These are phyloP conservation scores for Mycena vitilis DNA, from an alignment of 768 basidiomycete genomes.

Conservation along the genomic window DNA sequence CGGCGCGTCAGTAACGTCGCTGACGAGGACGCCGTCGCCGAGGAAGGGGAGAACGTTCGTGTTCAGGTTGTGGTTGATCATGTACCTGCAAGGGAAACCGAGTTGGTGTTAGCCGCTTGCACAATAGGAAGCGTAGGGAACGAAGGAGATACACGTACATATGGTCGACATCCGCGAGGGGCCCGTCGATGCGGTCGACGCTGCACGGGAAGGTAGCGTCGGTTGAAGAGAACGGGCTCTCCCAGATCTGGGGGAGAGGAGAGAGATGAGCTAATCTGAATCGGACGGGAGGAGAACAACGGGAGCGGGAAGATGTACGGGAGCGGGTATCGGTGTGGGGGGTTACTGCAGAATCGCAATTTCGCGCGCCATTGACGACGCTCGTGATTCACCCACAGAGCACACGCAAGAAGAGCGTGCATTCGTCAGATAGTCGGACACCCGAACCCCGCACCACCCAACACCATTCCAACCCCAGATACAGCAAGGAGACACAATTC, in stretches of 20 bases:
- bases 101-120: not conserved
- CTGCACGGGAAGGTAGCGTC: conserved; percentile 53
- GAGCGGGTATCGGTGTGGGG: no score
- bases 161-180: conserved; percentile 49
- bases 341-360: no score
- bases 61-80: conserved; percentile 60
- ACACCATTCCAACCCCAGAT: not conserved
- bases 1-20: conserved; percentile 41
- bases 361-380: no score
- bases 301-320: no score
- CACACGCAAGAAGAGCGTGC: not conserved
- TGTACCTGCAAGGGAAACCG: conserved; percentile 35
- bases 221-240: conserved; percentile 53
- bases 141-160: conserved; percentile 34
- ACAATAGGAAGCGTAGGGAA: not conserved
- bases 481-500: not conserved
- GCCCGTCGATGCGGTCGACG: conserved; percentile 53
- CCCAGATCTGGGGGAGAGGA: conserved; percentile 48
- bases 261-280: no score
- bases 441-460: no score
- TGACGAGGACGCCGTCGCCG: conserved; percentile 42
- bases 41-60: conserved; percentile 45
- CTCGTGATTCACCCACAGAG: not conserved
- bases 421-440: no score
- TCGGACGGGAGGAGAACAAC: no score